Percentiles rank a stretch among this genome's conserved stretches.
Conservation (phyloP, 805 yeast species). For the Saccharomycopsis sp. region DNA sequence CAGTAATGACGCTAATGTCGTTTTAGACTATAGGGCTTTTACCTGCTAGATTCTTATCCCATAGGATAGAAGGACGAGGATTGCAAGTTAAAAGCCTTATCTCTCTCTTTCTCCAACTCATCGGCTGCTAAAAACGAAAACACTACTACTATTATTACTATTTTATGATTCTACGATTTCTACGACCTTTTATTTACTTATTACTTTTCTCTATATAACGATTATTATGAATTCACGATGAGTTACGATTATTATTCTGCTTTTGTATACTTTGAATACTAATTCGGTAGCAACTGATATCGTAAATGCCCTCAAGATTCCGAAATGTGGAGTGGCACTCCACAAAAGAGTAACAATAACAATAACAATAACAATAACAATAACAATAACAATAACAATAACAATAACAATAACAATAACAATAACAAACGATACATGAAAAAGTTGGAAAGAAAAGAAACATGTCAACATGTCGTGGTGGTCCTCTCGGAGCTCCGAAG, state of each 20-base stretch:
- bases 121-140: neutral
- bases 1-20: conserved; percentile 60
- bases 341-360: neutral
- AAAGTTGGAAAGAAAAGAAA: too few species aligned
- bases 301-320: too few species aligned
- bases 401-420: neutral
- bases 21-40: conserved; percentile 55
- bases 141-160: neutral
- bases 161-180: neutral
- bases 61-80: neutral
- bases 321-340: too few species aligned
- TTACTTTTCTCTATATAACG: too few species aligned
- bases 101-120: neutral
- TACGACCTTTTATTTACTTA: too few species aligned
- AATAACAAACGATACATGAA: neutral
- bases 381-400: neutral
- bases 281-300: too few species aligned
- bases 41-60: conserved; percentile 28
- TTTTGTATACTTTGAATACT: too few species aligned
- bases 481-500: too few species aligned
- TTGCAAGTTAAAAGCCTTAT: neutral
- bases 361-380: too few species aligned
- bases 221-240: neutral
- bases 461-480: too few species aligned
- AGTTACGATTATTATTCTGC: neutral